phyloP scores from a whole-genome alignment of 2,329 filamentous ascomycete genomes.

The Allantophomopsis cytisporea region DNA sequence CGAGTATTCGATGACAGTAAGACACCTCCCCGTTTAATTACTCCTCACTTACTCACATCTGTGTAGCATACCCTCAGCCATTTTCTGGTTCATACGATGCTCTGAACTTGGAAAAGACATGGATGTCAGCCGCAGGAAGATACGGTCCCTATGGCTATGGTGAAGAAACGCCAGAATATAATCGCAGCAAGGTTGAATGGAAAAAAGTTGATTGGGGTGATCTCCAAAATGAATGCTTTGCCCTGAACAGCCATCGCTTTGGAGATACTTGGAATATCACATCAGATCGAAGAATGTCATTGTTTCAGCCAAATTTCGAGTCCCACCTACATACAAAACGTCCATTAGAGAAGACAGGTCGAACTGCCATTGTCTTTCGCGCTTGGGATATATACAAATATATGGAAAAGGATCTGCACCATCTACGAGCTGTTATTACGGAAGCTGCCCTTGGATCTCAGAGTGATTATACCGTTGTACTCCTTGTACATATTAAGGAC shows the following conservation, averaged over 20 bases:
- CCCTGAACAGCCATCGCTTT: conserved; percentile 47
- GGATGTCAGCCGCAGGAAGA: too few relatives aligned
- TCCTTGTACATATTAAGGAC: conserved; percentile 69
- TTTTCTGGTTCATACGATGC: too few relatives aligned
- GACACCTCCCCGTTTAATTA: too few relatives aligned
- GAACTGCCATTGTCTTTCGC: conserved; percentile 64
- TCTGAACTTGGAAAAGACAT: too few relatives aligned
- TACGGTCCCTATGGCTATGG: too few relatives aligned
- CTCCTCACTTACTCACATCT: too few relatives aligned
- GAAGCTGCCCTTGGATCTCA: conserved; percentile 68
- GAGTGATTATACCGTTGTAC: conserved; percentile 68
- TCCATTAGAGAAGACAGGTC: conserved; percentile 23
- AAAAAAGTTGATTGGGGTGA: conserved; percentile 54
- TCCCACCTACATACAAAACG: background rate
- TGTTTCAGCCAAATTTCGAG: background rate
- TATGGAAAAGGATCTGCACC: conserved; percentile 66
- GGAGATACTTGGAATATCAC: background rate
- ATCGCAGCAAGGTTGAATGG: conserved; percentile 34
- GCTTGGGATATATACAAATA: conserved; percentile 66
- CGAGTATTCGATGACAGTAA: too few relatives aligned
- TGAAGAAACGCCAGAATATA: too few relatives aligned
- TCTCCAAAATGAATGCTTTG: conserved; percentile 54
- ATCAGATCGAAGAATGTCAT: background rate
- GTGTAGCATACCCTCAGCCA: too few relatives aligned
- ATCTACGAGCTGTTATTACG: conserved; percentile 64